These are phyloP conservation scores for Trebouxia sp. DNA, from an alignment of 139 green algal genomes.

Conservation along the genomic window DNA sequence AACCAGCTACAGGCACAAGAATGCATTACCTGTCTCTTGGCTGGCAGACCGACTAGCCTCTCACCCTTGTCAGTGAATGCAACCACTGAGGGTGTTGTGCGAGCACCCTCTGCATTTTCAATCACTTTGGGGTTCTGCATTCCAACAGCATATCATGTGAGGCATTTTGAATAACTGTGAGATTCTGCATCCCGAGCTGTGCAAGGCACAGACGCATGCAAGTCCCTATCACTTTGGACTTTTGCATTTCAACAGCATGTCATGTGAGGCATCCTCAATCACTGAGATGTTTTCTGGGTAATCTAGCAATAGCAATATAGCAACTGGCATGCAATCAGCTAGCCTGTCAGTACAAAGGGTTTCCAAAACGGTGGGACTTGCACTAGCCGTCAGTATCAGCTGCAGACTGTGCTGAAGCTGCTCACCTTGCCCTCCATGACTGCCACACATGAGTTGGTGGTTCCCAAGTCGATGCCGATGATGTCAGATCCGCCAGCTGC, in stretches of 20 bases:
- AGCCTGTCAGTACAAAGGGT: too few relatives aligned
- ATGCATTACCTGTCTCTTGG: conserved; percentile 91
- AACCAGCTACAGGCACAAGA: not conserved
- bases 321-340: too few relatives aligned
- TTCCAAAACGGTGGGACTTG: too few relatives aligned
- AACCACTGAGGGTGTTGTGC: conserved; percentile 97
- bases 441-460: conserved; percentile 98
- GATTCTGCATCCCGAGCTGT: too few relatives aligned
- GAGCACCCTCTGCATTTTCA: conserved; percentile 96
- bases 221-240: too few relatives aligned
- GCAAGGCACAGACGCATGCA: too few relatives aligned
- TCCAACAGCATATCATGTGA: too few relatives aligned
- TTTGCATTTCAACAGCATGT: too few relatives aligned
- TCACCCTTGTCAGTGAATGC: conserved; percentile 98
- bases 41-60: conserved; percentile 89
- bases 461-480: conserved; percentile 98
- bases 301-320: too few relatives aligned
- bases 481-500: conserved; percentile 78
- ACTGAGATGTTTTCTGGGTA: too few relatives aligned
- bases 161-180: too few relatives aligned
- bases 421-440: conserved; percentile 99
- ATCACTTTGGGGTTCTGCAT: conserved; percentile 83
- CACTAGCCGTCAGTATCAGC: not conserved
- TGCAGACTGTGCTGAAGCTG: not conserved
- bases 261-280: too few relatives aligned